These are phyloP conservation scores for Nannochloris sp. DNA, from an alignment of 139 green algal species.

Conservation along the genomic window DNA sequence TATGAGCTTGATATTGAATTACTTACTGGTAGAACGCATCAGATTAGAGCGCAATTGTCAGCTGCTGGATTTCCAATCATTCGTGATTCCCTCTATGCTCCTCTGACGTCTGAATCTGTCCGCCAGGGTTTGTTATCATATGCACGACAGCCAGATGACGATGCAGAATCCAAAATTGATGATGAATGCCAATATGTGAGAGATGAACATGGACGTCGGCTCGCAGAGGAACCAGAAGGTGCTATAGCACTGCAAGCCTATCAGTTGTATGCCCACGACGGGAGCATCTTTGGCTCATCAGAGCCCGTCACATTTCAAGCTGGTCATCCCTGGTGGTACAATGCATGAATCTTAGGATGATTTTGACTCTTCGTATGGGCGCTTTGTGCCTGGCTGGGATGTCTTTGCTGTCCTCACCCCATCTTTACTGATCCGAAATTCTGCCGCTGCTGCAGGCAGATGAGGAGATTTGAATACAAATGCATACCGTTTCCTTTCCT, in stretches of 20 bases:
- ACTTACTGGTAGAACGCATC: constrained; percentile 68
- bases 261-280: constrained; percentile 11
- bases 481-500: constrained; percentile 37
- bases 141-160: background rate
- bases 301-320: constrained; percentile 14
- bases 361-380: background rate
- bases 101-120: constrained; percentile 13
- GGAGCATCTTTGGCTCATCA: background rate
- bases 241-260: constrained; percentile 42
- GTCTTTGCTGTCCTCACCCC: constrained; percentile 39
- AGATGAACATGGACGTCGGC: background rate
- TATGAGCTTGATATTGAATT: constrained; percentile 55
- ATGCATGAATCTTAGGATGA: background rate
- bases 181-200: background rate
- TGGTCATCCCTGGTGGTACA: constrained; percentile 23
- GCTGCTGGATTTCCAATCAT: constrained; percentile 52
- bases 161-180: constrained; percentile 5
- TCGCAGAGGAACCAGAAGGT: background rate
- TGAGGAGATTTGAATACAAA: constrained; percentile 71
- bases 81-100: constrained; percentile 61
- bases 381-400: background rate
- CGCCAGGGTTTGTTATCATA: too few relatives aligned
- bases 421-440: constrained; percentile 47
- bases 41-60: constrained; percentile 72
- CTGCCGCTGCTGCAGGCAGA: constrained; percentile 39